These are phyloP conservation scores for Cenchrus fungigraminus DNA, from an alignment of 176 grass and related monocot genomes.

Conservation along the genomic window DNA sequence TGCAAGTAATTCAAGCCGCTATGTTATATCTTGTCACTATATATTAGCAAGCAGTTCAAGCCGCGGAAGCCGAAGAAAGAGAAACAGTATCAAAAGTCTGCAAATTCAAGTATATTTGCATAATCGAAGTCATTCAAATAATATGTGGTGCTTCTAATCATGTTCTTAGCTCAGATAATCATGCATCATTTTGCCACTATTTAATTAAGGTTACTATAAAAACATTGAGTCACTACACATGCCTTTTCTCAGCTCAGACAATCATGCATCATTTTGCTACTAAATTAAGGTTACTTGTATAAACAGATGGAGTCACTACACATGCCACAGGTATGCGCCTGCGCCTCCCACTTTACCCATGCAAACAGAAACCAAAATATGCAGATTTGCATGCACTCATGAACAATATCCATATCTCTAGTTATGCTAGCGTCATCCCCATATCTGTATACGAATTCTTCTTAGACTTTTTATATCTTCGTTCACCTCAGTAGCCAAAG, in stretches of 20 bases:
- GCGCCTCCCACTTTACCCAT: neutral
- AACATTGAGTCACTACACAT: neutral
- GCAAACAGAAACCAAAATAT: conserved; percentile 3
- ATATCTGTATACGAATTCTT: no score
- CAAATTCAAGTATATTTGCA: no score
- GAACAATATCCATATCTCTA: neutral
- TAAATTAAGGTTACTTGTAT: neutral
- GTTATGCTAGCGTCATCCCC: no score
- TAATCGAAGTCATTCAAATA: neutral
- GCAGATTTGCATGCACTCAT: neutral
- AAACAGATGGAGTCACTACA: neutral
- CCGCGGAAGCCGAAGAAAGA: no score
- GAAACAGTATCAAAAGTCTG: no score
- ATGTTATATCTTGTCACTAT: no score
- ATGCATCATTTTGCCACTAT: neutral
- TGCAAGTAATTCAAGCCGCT: no score
- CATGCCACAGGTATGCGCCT: neutral
- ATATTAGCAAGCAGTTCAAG: no score
- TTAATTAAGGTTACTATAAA: neutral
- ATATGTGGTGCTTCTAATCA: neutral
- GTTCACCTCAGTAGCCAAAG: neutral
- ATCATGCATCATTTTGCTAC: neutral
- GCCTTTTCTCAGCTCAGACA: no score
- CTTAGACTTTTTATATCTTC: no score
- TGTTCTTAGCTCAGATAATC: neutral